Evolutionary conservation across 306 rosid species (phyloP).

Genomic region (Crataegus laevigata): DNA sequence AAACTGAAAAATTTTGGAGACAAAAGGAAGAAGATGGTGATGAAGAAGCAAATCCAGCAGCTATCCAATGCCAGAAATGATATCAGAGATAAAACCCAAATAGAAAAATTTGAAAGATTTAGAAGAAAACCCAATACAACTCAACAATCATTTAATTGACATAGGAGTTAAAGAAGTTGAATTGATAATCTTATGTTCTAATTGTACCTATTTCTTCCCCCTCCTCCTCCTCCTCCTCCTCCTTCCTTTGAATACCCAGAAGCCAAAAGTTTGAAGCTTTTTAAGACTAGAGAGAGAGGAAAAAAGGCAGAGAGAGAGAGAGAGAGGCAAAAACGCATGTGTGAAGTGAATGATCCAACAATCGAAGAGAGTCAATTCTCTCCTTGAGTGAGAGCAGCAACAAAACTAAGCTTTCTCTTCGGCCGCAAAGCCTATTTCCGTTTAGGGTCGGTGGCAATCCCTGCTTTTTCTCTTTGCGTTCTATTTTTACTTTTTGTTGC

Average conservation of each 20-base stretch:
- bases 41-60: background rate
- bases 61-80: background rate
- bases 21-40: background rate
- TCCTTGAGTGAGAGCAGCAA: no score
- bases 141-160: background rate
- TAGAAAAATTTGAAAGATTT: background rate
- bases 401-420: no score
- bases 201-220: constrained; percentile 30
- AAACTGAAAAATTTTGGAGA: no score
- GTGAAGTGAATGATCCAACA: constrained; percentile 29
- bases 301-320: background rate
- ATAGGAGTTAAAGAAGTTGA: background rate
- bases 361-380: no score
- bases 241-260: background rate
- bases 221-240: constrained; percentile 11
- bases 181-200: constrained; percentile 8
- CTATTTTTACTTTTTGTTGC: no score
- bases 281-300: constrained; percentile 4
- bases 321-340: constrained; percentile 23
- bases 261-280: background rate
- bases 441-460: no score
- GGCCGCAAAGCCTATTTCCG: no score
- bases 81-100: background rate
- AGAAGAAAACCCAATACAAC: background rate
- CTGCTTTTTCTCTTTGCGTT: no score